Evolutionary conservation across 2,329 filamentous ascomycete species (phyloP).

Genomic region (Claviceps capensis): DNA sequence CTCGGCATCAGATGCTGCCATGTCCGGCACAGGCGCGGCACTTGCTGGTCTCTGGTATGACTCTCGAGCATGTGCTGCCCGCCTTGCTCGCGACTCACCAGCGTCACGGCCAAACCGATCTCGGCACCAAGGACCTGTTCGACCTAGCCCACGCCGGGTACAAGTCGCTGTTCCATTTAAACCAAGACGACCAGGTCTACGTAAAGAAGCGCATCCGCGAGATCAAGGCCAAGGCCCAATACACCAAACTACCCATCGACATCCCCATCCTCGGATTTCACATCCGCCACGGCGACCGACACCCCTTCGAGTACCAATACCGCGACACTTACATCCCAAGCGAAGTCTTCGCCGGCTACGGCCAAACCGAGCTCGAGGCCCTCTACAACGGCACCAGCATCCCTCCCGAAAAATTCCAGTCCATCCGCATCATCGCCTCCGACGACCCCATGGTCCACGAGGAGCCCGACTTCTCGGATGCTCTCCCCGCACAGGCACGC

Average conservation of each 20-base stretch:
- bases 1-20: conserved; percentile 62
- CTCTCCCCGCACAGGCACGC: conserved; percentile 55
- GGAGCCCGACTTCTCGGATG: conserved; percentile 44
- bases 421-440: conserved; percentile 54
- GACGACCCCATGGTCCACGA: conserved; percentile 69
- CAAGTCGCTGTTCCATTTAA: conserved; percentile 59
- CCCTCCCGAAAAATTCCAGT: conserved; percentile 21
- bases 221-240: conserved; percentile 33
- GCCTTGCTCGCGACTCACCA: conserved; percentile 27
- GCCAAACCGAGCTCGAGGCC: conserved; percentile 38
- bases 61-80: conserved; percentile 50
- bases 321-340: conserved; percentile 65
- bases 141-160: conserved; percentile 56
- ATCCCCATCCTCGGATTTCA: conserved; percentile 52
- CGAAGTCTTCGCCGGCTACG: conserved; percentile 50
- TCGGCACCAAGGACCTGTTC: conserved; percentile 42
- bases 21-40: conserved; percentile 67
- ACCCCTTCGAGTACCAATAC: conserved; percentile 66
- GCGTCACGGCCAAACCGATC: conserved; percentile 11
- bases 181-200: conserved; percentile 50
- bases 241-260: conserved; percentile 24
- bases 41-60: conserved; percentile 58
- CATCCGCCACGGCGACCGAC: conserved; percentile 65
- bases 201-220: conserved; percentile 44
- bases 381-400: conserved; percentile 30